Percentiles rank a stretch among this genome's conserved stretches.
Evolutionary conservation across 2,329 filamentous ascomycete species (phyloP).

Genomic region (Exophiala mesophila): DNA sequence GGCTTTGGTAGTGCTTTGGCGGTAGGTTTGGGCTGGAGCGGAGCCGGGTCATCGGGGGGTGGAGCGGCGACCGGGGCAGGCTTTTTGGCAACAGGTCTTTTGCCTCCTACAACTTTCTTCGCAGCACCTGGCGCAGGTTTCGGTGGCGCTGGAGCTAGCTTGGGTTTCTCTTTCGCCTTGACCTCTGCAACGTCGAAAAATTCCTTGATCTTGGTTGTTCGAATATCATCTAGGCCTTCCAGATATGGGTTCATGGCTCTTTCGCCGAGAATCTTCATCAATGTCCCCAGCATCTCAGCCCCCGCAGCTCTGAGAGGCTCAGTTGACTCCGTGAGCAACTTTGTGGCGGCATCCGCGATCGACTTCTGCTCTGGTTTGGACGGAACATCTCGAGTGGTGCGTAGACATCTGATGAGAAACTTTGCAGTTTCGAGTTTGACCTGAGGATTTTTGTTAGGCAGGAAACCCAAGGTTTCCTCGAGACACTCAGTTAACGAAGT

Average conservation of each 20-base stretch:
- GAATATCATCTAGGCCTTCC: slow-evolving; percentile 89
- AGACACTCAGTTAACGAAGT: slow-evolving; percentile 77
- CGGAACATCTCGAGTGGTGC: slow-evolving; percentile 77
- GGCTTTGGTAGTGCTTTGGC: slow-evolving; percentile 40
- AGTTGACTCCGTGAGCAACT: slow-evolving; percentile 82
- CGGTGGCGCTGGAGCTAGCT: slow-evolving; percentile 61
- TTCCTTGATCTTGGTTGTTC: slow-evolving; percentile 93
- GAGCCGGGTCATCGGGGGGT: slow-evolving; percentile 51
- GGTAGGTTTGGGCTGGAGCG: slow-evolving; percentile 45
- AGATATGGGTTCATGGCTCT: slow-evolving; percentile 89
- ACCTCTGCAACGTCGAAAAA: slow-evolving; percentile 77
- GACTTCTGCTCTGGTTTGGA: slow-evolving; percentile 74
- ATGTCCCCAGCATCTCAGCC: slow-evolving; percentile 83
- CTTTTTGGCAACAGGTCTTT: slow-evolving; percentile 48
- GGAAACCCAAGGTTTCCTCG: slow-evolving; percentile 80
- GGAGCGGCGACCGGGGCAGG: slow-evolving; percentile 48
- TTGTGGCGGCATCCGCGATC: slow-evolving; percentile 85
- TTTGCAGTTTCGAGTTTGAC: slow-evolving; percentile 94
- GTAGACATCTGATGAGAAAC: slow-evolving; percentile 83
- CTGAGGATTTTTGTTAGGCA: slow-evolving; percentile 94
- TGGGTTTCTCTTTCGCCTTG: slow-evolving; percentile 87
- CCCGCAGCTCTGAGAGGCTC: slow-evolving; percentile 81
- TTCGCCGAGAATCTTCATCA: slow-evolving; percentile 99
- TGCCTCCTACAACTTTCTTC: slow-evolving; percentile 49
- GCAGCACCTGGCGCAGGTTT: slow-evolving; percentile 47